These are phyloP conservation scores for Fusarium abutilonis DNA, from an alignment of 2,329 filamentous ascomycete species.

Conservation along the genomic window DNA sequence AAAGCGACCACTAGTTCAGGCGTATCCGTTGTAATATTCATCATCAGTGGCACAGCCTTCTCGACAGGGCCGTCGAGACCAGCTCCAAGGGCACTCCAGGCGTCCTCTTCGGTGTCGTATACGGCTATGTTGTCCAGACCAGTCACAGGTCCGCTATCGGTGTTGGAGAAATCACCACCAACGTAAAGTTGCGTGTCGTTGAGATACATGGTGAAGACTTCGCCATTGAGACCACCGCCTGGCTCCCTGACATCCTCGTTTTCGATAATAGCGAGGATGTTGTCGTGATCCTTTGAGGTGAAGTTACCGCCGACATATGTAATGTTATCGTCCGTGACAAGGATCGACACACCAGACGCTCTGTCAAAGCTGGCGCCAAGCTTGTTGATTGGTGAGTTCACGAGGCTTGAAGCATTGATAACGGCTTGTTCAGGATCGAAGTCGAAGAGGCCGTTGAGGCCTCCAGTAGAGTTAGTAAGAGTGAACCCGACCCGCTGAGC, in stretches of 20 bases:
- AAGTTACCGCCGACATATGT: slow-evolving; percentile 89
- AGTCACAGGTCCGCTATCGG: slow-evolving; percentile 66
- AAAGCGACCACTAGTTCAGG: slow-evolving; percentile 81
- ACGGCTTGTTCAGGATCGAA: slow-evolving; percentile 71
- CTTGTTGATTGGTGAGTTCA: slow-evolving; percentile 77
- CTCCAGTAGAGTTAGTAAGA: slow-evolving; percentile 76
- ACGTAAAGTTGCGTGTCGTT: slow-evolving; percentile 77
- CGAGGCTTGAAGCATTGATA: slow-evolving; percentile 70
- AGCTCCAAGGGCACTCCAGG: slow-evolving; percentile 82
- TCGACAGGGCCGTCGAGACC: slow-evolving; percentile 84
- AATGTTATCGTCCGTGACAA: slow-evolving; percentile 71
- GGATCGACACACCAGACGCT: slow-evolving; percentile 73
- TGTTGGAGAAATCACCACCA: slow-evolving; percentile 85
- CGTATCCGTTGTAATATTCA: slow-evolving; percentile 77
- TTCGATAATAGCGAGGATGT: slow-evolving; percentile 79
- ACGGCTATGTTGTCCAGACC: slow-evolving; percentile 79
- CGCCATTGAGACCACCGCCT: slow-evolving; percentile 80
- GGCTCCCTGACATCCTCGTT: slow-evolving; percentile 69
- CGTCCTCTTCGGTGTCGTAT: slow-evolving; percentile 73
- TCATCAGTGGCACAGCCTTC: slow-evolving; percentile 76
- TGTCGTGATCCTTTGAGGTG: slow-evolving; percentile 71
- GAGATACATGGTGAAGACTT: slow-evolving; percentile 76
- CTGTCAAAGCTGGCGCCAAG: slow-evolving; percentile 76
- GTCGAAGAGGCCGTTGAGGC: slow-evolving; percentile 90
- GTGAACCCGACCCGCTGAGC: slow-evolving; percentile 87